These are phyloP conservation scores for Trichoderma semiorbis DNA, from an alignment of 2,329 filamentous ascomycete genomes.

Conservation along the genomic window DNA sequence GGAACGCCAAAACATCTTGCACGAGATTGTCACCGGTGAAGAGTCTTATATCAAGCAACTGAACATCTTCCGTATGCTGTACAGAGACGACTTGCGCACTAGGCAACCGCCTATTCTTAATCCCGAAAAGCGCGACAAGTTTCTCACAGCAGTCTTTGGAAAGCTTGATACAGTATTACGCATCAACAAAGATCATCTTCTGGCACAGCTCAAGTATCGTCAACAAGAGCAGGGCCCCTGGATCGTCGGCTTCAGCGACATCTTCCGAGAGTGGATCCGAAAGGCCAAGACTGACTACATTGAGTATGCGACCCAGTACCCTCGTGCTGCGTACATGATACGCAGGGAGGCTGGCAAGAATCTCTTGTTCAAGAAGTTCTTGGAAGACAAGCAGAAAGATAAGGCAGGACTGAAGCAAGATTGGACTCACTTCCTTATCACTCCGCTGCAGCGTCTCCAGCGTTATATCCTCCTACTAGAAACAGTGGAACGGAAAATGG, in stretches of 20 bases:
- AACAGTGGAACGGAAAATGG: constrained; percentile 81
- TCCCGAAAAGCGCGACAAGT: constrained; percentile 72
- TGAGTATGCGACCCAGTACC: constrained; percentile 86
- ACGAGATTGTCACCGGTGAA: constrained; percentile 93
- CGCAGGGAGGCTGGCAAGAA: constrained; percentile 83
- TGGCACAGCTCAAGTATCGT: constrained; percentile 92
- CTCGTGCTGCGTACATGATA: constrained; percentile 76
- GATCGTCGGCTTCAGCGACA: constrained; percentile 90
- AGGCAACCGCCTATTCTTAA: constrained; percentile 78
- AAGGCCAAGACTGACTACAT: constrained; percentile 88
- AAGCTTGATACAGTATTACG: constrained; percentile 84
- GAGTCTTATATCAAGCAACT: constrained; percentile 87
- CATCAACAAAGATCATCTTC: constrained; percentile 87
- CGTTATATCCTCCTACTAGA: constrained; percentile 80
- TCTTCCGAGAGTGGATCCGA: constrained; percentile 97
- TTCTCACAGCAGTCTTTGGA: constrained; percentile 83
- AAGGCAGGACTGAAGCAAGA: constrained; percentile 77
- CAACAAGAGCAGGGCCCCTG: constrained; percentile 96
- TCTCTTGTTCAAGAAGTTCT: constrained; percentile 78
- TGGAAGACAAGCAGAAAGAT: constrained; percentile 75
- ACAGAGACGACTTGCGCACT: constrained; percentile 72
- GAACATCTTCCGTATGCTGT: constrained; percentile 79
- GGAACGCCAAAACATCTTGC: constrained; percentile 87
- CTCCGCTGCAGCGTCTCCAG: constrained; percentile 88
- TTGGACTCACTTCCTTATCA: constrained; percentile 93